Conservation (phyloP, 306 rosid species). For the Gastrolobium villosum region DNA sequence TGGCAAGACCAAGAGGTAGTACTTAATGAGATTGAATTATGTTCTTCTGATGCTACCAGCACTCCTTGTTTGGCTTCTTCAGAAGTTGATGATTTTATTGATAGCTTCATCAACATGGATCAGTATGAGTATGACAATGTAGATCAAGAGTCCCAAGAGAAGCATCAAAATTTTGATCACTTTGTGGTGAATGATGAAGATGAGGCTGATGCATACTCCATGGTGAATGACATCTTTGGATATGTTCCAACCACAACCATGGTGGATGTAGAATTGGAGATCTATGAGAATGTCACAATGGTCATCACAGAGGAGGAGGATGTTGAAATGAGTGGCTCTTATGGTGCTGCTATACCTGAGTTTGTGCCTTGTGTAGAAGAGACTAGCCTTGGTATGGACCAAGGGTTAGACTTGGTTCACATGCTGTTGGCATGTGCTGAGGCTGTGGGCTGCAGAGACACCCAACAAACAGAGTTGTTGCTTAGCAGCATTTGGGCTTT, state of each 20-base stretch:
- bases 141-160: constrained; percentile 49
- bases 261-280: constrained; percentile 38
- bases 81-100: constrained; percentile 78
- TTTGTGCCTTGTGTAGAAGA: constrained; percentile 50
- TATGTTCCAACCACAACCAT: constrained; percentile 39
- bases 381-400: constrained; percentile 59
- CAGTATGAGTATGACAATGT: constrained; percentile 47
- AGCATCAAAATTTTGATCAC: constrained; percentile 49
- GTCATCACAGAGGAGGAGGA: constrained; percentile 50
- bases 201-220: constrained; percentile 43
- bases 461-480: constrained; percentile 63
- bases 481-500: constrained; percentile 64
- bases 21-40: constrained; percentile 54
- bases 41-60: constrained; percentile 51
- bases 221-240: constrained; percentile 37
- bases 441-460: constrained; percentile 80
- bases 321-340: constrained; percentile 43
- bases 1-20: constrained; percentile 45
- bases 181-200: constrained; percentile 50
- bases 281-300: constrained; percentile 42
- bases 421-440: constrained; percentile 82
- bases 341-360: constrained; percentile 40
- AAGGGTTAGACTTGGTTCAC: constrained; percentile 84
- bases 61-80: constrained; percentile 68
- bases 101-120: constrained; percentile 82